Conservation (phyloP, 768 basidiomycete species). For the Xerocomellus dryophilus region DNA sequence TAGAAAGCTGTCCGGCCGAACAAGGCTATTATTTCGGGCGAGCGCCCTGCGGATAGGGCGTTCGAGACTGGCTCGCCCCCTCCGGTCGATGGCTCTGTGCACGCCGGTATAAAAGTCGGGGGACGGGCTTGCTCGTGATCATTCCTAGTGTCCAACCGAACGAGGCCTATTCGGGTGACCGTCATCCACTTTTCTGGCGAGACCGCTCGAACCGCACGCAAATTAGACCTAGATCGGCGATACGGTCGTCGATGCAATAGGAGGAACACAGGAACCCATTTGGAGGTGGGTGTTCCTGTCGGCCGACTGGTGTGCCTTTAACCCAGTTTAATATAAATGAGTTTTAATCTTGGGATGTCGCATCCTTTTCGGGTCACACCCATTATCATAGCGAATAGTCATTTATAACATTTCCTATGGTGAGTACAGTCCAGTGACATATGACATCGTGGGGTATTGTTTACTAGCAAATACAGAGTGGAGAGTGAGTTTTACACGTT, state of each 20-base stretch:
- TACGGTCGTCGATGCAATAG: not conserved
- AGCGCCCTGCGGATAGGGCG: not conserved
- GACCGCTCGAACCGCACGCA: not conserved
- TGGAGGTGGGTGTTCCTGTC: not conserved
- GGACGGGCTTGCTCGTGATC: no score
- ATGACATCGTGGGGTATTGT: conserved; percentile 13
- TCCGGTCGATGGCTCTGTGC: no score
- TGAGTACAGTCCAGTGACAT: conserved; percentile 7
- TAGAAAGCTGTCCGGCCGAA: not conserved
- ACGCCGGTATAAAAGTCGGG: no score
- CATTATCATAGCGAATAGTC: not conserved
- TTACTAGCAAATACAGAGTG: conserved; percentile 7
- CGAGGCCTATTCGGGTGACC: no score
- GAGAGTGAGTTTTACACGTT: not conserved
- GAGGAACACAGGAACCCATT: not conserved
- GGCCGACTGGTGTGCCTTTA: not conserved
- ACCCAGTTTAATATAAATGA: no score
- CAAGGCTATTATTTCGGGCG: not conserved
- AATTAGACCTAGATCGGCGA: not conserved
- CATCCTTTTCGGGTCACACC: not conserved
- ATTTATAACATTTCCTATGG: conserved; percentile 5
- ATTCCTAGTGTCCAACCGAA: no score
- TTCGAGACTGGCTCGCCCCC: no score
- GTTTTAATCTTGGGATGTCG: no score
- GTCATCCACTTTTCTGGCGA: no score